Conservation (phyloP, 495 filamentous ascomycete genomes). For the Podospora pseudoanserina region DNA sequence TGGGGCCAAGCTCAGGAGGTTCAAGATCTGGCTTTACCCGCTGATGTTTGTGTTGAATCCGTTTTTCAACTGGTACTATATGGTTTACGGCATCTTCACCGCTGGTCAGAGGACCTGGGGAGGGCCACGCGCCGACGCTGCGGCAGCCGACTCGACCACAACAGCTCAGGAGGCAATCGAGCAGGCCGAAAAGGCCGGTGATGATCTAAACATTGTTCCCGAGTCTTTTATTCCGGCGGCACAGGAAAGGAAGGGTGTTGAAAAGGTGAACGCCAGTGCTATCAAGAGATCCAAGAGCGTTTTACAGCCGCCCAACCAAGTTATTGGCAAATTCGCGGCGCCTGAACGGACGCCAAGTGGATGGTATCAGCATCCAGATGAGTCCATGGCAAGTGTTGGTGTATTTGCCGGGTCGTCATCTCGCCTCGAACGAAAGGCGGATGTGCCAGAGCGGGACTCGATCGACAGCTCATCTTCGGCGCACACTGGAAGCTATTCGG, state of each 20-base stretch:
- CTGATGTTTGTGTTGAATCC: conserved; percentile 95
- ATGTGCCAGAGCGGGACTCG: conserved; percentile 59
- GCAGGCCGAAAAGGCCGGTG: conserved; percentile 70
- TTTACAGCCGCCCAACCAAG: conserved; percentile 65
- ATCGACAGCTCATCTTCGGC: conserved; percentile 67
- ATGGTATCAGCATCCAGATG: conserved; percentile 60
- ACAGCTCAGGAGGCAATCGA: conserved; percentile 82
- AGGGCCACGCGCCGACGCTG: conserved; percentile 89
- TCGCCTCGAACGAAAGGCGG: conserved; percentile 24
- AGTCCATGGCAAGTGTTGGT: conserved; percentile 53
- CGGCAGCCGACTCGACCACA: conserved; percentile 71
- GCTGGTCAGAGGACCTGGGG: conserved; percentile 96
- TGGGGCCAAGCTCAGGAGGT: conserved; percentile 77
- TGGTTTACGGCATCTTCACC: conserved; percentile 85
- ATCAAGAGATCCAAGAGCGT: conserved; percentile 44
- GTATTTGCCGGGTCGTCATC: conserved; percentile 30
- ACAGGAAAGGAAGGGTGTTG: conserved; percentile 42
- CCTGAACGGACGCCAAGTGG: conserved; percentile 58
- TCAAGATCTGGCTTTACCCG: conserved; percentile 91
- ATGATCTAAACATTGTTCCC: conserved; percentile 88
- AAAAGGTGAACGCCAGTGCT: conserved; percentile 36
- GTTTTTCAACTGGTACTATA: conserved; percentile 98
- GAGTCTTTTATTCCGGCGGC: conserved; percentile 78
- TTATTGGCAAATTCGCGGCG: conserved; percentile 70
- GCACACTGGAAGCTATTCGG: conserved; percentile 57